Evolutionary conservation across 805 yeast genomes (phyloP).

Genomic region (Barnettozyma sucrosica): DNA sequence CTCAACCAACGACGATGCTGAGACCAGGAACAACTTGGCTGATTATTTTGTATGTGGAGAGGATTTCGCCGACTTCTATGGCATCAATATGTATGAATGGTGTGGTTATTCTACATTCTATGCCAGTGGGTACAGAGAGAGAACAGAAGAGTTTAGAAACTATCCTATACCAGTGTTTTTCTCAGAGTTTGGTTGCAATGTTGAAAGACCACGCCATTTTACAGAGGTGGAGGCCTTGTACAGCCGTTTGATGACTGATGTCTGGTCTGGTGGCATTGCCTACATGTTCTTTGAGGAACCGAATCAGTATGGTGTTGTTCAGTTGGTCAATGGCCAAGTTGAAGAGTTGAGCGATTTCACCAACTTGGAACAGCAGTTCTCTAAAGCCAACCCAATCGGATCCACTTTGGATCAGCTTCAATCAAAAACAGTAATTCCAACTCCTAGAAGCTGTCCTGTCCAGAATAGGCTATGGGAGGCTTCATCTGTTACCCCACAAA

Average conservation of each 20-base stretch:
- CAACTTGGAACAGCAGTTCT: constrained; percentile 49
- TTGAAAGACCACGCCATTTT: constrained; percentile 61
- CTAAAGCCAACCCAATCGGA: constrained; percentile 41
- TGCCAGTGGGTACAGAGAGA: constrained; percentile 58
- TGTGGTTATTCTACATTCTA: constrained; percentile 63
- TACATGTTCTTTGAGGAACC: constrained; percentile 79
- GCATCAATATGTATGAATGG: constrained; percentile 87
- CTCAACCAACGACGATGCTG: constrained; percentile 83
- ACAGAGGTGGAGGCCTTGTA: constrained; percentile 63
- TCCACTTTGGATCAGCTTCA: constrained; percentile 28
- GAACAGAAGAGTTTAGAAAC: constrained; percentile 57
- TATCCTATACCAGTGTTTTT: constrained; percentile 71
- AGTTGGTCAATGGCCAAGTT: constrained; percentile 38
- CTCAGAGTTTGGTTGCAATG: constrained; percentile 78
- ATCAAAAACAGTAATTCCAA: constrained; percentile 20
- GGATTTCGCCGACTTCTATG: constrained; percentile 63
- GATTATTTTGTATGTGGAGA: constrained; percentile 83
- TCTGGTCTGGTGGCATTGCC: constrained; percentile 84
- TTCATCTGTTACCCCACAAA: constrained; percentile 54
- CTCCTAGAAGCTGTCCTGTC: constrained; percentile 46
- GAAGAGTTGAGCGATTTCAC: constrained; percentile 54
- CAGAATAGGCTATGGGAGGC: constrained; percentile 55
- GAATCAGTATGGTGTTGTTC: constrained; percentile 68
- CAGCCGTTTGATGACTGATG: constrained; percentile 62
- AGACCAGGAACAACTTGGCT: constrained; percentile 73